Evolutionary conservation across 805 yeast species (phyloP), one percentile per base, ranked within the genome.

Genomic region (Lipomyces mesembrius): DNA sequence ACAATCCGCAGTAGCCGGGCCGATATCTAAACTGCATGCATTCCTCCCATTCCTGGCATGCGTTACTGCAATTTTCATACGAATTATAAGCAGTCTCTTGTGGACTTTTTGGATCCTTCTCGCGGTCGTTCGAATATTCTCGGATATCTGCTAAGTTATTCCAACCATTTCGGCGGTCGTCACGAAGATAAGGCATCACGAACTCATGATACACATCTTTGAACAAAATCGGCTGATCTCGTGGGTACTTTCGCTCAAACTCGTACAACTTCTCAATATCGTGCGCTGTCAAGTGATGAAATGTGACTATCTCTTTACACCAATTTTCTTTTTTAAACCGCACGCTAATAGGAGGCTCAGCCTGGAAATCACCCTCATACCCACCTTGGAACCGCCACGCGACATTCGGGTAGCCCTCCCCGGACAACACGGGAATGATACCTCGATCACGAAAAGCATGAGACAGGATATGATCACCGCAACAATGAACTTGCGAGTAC

Each of bases 391-490:
- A 71, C 29, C 74, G 73, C 52, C 69, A 61, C 4, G 64, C 65
- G 29, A 67, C 64, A 32, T 69, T 59, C 20, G 65, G 62, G 54
- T 68, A 67, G 7, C 62, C 46, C 4, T 66, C 67, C 39, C 71
- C 67, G 22, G 63, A 55, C 39, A 35, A 35, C 14, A 35, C 39
- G 14, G 39, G 39, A 12, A 35, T 4, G 70, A 57, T 22, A 60
- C 57, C 9, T 60, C 46, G 34, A 62, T 66, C 3, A 68, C 72
- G 37, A 7, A 77, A 71, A 46, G 72, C 67, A 39, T 64, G 54
- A 3, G 77, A 77, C 5, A 78, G 72, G 62, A 78, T 72, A 34
- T 71, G 70, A 59, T 79, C 82, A 9, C 82, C 82, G 61, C 80
- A 78, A 73, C 80, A 78, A 37, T 66, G 60, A 3, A 32, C 58